These are phyloP conservation scores for Hyaloscypha bicolor DNA, from an alignment of 495 filamentous ascomycete species.

Conservation along the genomic window DNA sequence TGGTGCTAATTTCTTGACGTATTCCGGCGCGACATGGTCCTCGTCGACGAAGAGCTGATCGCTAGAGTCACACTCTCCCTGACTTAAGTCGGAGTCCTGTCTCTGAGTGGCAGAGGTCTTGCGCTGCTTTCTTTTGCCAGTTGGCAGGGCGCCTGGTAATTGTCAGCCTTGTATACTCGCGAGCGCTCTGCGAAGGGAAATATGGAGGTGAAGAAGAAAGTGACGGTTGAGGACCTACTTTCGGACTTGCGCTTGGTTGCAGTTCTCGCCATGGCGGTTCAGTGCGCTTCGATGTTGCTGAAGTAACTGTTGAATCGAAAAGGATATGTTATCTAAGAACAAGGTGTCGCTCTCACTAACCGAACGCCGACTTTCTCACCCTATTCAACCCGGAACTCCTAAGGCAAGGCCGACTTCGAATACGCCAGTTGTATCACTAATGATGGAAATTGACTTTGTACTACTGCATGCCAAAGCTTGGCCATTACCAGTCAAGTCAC, in stretches of 20 bases:
- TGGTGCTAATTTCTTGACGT: slow-evolving; percentile 25
- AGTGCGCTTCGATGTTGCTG: not conserved
- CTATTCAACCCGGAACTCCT: not conserved
- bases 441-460: not conserved
- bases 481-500: not conserved
- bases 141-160: slow-evolving; percentile 17
- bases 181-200: not conserved
- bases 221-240: slow-evolving; percentile 4
- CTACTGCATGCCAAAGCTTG: not conserved
- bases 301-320: not conserved
- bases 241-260: slow-evolving; percentile 29
- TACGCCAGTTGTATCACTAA: too few species aligned
- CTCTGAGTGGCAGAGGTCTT: not conserved
- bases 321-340: too few species aligned
- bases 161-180: slow-evolving; percentile 5
- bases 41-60: slow-evolving; percentile 19
- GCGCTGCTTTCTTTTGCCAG: slow-evolving; percentile 16
- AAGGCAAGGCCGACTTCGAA: too few species aligned
- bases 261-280: slow-evolving; percentile 13
- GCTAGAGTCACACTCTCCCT: slow-evolving; percentile 15
- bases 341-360: too few species aligned
- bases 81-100: not conserved
- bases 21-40: slow-evolving; percentile 15
- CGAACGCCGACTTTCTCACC: not conserved
- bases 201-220: not conserved